These are phyloP conservation scores for Trifolium pratense DNA, from an alignment of 306 rosid species.

Conservation along the genomic window DNA sequence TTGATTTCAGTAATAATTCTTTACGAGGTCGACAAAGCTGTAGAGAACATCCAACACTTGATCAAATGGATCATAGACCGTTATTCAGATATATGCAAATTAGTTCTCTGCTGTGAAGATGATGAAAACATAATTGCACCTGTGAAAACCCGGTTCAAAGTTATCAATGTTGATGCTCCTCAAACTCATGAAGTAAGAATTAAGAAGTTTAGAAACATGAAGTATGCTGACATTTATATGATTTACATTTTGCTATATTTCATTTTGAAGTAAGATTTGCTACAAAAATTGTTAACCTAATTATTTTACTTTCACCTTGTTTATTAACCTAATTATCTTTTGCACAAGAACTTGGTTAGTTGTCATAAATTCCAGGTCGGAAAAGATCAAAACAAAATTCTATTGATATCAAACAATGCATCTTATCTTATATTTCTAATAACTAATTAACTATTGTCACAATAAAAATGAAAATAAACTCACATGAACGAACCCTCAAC, in stretches of 20 bases:
- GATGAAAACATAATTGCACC: constrained; percentile 60
- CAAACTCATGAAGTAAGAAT: constrained; percentile 71
- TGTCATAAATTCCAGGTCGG: constrained; percentile 8
- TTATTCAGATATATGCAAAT: constrained; percentile 69
- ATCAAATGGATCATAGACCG: constrained; percentile 91
- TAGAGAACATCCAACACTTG: constrained; percentile 73
- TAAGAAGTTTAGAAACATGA: neutral
- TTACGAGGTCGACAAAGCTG: constrained; percentile 71
- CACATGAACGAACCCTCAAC: constrained; percentile 8
- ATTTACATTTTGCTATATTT: neutral
- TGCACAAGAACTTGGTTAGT: neutral
- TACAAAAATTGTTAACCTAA: neutral
- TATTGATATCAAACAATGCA: neutral
- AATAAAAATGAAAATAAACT: constrained; percentile 2
- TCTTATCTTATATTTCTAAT: constrained; percentile 25
- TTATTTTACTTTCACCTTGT: too few species aligned
- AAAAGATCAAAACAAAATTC: constrained; percentile 7
- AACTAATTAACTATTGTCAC: neutral
- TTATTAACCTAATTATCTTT: too few species aligned
- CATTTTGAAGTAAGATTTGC: neutral
- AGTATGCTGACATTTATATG: neutral
- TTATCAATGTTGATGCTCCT: constrained; percentile 67
- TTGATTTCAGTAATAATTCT: constrained; percentile 69
- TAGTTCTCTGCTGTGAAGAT: constrained; percentile 77
- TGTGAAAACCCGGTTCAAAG: constrained; percentile 62